Conservation (phyloP, 352 stramenopile genomes). For the Phytophthora sansomeana region DNA sequence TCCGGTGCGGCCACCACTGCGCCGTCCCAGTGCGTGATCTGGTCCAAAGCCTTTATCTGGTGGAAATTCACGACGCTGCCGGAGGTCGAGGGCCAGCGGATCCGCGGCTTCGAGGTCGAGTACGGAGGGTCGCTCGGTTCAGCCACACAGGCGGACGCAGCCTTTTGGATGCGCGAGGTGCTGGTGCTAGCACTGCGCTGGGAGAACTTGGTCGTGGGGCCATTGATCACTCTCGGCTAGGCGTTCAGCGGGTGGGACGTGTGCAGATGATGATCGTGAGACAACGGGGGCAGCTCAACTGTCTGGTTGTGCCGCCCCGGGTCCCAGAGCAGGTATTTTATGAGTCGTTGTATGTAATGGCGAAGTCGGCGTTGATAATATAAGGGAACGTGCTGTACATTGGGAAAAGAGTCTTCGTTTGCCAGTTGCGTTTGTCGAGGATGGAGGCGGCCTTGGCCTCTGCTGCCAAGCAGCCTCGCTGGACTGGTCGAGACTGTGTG, state of each 20-base stretch:
- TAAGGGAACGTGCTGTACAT: slow-evolving; percentile 32
- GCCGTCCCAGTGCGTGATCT: slow-evolving; percentile 53
- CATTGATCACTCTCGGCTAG: slow-evolving; percentile 54
- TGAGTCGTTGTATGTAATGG: slow-evolving; percentile 32
- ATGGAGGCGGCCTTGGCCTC: slow-evolving; percentile 23
- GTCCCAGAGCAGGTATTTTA: slow-evolving; percentile 28
- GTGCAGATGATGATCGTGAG: slow-evolving; percentile 5
- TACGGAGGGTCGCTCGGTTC: slow-evolving; percentile 61
- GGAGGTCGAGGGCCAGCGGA: slow-evolving; percentile 34
- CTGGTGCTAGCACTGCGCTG: slow-evolving; percentile 58
- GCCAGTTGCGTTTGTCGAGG: not conserved
- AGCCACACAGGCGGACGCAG: slow-evolving; percentile 46
- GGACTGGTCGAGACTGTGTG: slow-evolving; percentile 35
- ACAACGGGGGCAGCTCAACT: slow-evolving; percentile 17
- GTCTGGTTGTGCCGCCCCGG: not conserved
- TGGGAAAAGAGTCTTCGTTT: slow-evolving; percentile 11
- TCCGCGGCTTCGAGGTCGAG: slow-evolving; percentile 60
- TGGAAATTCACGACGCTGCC: slow-evolving; percentile 67
- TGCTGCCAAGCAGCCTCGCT: slow-evolving; percentile 19
- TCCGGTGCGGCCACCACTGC: slow-evolving; percentile 16
- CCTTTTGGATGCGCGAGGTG: slow-evolving; percentile 72
- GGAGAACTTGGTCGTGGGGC: slow-evolving; percentile 63
- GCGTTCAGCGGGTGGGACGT: slow-evolving; percentile 30
- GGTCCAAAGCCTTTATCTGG: slow-evolving; percentile 72
- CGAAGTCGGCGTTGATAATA: slow-evolving; percentile 27